These are phyloP conservation scores for Fraxinus quadrangulata DNA, from an alignment of 257 asterid species.

Conservation along the genomic window DNA sequence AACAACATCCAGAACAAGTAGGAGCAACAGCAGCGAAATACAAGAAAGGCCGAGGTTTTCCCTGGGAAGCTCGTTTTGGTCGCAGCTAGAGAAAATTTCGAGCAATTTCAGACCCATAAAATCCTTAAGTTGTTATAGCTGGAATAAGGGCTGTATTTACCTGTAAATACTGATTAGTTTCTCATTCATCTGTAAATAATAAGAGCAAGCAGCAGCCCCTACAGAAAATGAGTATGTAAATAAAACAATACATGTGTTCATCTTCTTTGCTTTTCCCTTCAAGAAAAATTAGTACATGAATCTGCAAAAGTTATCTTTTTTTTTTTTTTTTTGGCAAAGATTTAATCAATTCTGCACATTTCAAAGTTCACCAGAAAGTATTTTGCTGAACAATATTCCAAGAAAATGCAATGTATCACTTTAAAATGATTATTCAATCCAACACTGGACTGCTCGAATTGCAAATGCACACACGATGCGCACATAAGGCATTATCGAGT, in stretches of 20 bases:
- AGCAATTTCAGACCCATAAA: constrained; percentile 60
- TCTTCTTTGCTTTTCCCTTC: background rate
- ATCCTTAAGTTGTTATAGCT: constrained; percentile 28
- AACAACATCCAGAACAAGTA: constrained; percentile 30
- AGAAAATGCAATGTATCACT: background rate
- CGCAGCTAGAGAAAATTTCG: constrained; percentile 67
- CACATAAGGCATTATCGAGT: background rate
- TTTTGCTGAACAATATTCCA: background rate
- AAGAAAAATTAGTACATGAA: background rate
- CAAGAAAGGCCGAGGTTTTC: constrained; percentile 51
- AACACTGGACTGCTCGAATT: background rate
- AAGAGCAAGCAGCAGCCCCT: background rate
- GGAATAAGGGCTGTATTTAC: background rate
- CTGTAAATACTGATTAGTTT: background rate
- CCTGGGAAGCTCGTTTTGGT: constrained; percentile 66
- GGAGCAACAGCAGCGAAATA: constrained; percentile 17
- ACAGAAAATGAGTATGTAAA: background rate
- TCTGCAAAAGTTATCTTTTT: background rate
- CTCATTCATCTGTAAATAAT: constrained; percentile 5
- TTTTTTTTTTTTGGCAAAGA: background rate
- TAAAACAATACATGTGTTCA: background rate
- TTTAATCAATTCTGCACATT: background rate
- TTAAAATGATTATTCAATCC: background rate
- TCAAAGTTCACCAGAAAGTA: background rate
- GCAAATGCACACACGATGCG: too few species aligned